Conservation (phyloP, 2,329 filamentous ascomycete species). For the Trichoderma aggressivum region DNA sequence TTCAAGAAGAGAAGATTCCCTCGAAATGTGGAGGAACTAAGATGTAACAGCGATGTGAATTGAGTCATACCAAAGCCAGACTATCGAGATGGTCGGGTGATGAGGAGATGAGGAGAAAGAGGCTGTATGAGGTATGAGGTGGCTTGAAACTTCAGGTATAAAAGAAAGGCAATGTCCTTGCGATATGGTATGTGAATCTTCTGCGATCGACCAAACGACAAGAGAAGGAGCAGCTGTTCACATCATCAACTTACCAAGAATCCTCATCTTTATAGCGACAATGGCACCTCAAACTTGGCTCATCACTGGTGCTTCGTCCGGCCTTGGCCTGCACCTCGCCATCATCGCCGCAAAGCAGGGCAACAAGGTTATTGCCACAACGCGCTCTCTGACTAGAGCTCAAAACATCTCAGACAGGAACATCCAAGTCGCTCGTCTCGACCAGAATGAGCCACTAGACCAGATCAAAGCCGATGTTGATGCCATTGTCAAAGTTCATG, state of each 20-base stretch:
- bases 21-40: background rate
- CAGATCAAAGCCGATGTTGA: conserved; percentile 11
- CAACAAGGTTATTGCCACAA: conserved; percentile 13
- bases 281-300: conserved; percentile 16
- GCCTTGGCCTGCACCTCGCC: conserved; percentile 6
- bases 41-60: background rate
- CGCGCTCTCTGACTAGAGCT: background rate
- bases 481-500: background rate
- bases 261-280: background rate
- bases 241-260: background rate
- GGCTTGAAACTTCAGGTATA: conserved; percentile 2
- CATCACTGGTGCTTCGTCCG: conserved; percentile 12
- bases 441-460: conserved; percentile 12
- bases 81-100: background rate
- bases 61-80: conserved; percentile 2
- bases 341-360: conserved; percentile 6
- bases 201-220: background rate
- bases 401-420: background rate
- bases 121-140: background rate
- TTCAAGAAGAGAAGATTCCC: background rate
- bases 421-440: background rate
- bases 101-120: background rate
- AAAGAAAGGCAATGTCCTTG: background rate
- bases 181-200: background rate
- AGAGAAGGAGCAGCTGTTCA: background rate